These are phyloP conservation scores for Striga hermonthica DNA, from an alignment of 305 asterid genomes.

Conservation along the genomic window DNA sequence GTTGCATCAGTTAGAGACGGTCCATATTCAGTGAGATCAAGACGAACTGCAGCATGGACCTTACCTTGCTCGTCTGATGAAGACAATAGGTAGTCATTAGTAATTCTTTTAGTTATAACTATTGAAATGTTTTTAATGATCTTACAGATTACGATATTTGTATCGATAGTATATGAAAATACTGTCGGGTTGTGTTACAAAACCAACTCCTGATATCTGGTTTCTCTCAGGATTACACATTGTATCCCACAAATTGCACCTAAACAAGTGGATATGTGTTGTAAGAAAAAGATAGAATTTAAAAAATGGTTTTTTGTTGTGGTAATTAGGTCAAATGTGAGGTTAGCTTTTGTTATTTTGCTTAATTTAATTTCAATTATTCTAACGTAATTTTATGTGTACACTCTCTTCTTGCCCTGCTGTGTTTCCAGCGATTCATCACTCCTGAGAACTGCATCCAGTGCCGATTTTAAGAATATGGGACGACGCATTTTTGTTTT, in stretches of 20 bases:
- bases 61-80: slow-evolving; percentile 62
- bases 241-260: too few species aligned
- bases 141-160: too few species aligned
- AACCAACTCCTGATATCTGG: too few species aligned
- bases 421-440: slow-evolving; percentile 48
- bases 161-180: too few species aligned
- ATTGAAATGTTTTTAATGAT: too few species aligned
- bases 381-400: background rate
- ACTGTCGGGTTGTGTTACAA: too few species aligned
- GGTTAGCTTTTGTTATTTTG: background rate
- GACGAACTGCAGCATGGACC: slow-evolving; percentile 84
- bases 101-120: background rate
- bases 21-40: slow-evolving; percentile 76
- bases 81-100: slow-evolving; percentile 53
- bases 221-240: too few species aligned
- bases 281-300: background rate
- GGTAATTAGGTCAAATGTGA: background rate
- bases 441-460: slow-evolving; percentile 40
- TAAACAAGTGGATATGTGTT: too few species aligned
- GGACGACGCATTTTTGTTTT: slow-evolving; percentile 77
- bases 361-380: background rate
- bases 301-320: background rate
- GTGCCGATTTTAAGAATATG: slow-evolving; percentile 57
- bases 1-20: slow-evolving; percentile 41
- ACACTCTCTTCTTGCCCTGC: slow-evolving; percentile 20